Conservation (phyloP, 345 rosid genomes). For the Mangifera indica region DNA sequence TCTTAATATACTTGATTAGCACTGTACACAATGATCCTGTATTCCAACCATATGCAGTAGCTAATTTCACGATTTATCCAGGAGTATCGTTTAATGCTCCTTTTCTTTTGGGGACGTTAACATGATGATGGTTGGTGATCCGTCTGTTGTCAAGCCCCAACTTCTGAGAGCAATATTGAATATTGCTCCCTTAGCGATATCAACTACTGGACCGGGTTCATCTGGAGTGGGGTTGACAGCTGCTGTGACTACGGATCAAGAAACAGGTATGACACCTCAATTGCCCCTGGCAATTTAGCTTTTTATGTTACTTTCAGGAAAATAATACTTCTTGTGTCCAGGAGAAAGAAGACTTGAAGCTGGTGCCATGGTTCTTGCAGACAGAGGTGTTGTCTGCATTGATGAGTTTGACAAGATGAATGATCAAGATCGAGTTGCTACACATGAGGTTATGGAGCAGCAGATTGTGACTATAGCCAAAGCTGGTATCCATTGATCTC, state of each 20-base stretch:
- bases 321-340: constrained; percentile 30
- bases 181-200: constrained; percentile 96
- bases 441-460: constrained; percentile 99
- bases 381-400: constrained; percentile 93
- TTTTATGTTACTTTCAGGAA: neutral
- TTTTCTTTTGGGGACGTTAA: constrained; percentile 72
- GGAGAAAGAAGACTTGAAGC: constrained; percentile 99
- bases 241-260: constrained; percentile 99
- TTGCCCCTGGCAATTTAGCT: constrained; percentile 1
- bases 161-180: constrained; percentile 95
- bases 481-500: constrained; percentile 98
- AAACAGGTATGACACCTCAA: constrained; percentile 65
- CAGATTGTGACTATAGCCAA: constrained; percentile 99
- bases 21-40: neutral
- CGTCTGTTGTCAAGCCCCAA: constrained; percentile 98
- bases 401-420: constrained; percentile 99
- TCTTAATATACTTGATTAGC: neutral
- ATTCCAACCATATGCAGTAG: neutral
- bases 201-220: constrained; percentile 99
- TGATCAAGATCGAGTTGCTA: constrained; percentile 98
- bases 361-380: constrained; percentile 99
- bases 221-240: constrained; percentile 99
- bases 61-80: constrained; percentile 3
- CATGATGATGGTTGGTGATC: constrained; percentile 99
- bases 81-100: neutral